phyloP scores from a whole-genome alignment of 2,329 filamentous ascomycete genomes.

The Orbilia oligospora region DNA sequence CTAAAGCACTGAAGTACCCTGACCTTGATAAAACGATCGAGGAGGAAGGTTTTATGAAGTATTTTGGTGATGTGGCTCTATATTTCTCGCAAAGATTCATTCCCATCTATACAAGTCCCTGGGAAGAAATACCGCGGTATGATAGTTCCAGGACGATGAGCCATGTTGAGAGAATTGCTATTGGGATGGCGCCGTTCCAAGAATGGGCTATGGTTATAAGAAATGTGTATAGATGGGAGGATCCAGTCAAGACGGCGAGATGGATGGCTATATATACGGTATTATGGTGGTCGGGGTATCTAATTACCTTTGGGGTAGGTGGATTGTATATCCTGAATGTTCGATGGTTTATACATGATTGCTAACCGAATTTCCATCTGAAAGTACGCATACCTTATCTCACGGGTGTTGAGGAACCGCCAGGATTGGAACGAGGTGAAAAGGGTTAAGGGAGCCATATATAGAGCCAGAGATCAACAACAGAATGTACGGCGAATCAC shows the following conservation, averaged over 20 bases:
- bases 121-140: constrained; percentile 39
- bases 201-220: constrained; percentile 43
- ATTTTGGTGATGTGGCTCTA: constrained; percentile 35
- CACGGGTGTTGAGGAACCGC: constrained; percentile 37
- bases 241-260: constrained; percentile 34
- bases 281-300: constrained; percentile 40
- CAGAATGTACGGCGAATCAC: constrained; percentile 22
- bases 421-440: constrained; percentile 49
- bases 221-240: constrained; percentile 51
- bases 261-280: constrained; percentile 44
- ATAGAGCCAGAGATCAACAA: constrained; percentile 20
- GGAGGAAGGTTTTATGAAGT: constrained; percentile 28
- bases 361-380: not conserved
- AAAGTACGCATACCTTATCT: constrained; percentile 51
- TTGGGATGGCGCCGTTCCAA: constrained; percentile 41
- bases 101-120: constrained; percentile 40
- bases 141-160: constrained; percentile 27
- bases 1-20: constrained; percentile 4
- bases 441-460: constrained; percentile 40
- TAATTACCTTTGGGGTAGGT: constrained; percentile 35
- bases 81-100: constrained; percentile 48
- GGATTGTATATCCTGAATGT: too few relatives aligned
- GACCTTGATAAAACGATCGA: constrained; percentile 29
- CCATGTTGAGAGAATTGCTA: constrained; percentile 46
- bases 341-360: not conserved